Conservation (phyloP, 2,329 filamentous ascomycete species). For the Phyllachora maydis region DNA sequence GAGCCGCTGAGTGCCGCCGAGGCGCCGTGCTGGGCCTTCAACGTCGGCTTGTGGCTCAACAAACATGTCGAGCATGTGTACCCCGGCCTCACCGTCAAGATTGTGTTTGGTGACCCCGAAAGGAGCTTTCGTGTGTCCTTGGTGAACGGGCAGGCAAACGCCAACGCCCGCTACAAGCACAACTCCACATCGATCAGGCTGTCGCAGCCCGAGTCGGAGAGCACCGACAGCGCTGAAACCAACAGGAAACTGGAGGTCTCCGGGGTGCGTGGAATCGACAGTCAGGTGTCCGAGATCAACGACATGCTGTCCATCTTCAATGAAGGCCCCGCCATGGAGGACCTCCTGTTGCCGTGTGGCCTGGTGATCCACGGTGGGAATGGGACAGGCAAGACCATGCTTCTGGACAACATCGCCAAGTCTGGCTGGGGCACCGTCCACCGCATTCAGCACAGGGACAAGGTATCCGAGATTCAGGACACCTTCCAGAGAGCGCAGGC, state of each 20-base stretch:
- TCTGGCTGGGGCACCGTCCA: slow-evolving; percentile 53
- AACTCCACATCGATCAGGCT: slow-evolving; percentile 12
- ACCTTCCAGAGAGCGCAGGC: slow-evolving; percentile 48
- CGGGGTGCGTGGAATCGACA: slow-evolving; percentile 45
- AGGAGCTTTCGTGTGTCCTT: slow-evolving; percentile 36
- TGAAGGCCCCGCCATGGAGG: slow-evolving; percentile 8
- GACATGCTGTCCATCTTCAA: slow-evolving; percentile 37
- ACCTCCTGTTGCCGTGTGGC: slow-evolving; percentile 29
- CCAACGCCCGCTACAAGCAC: slow-evolving; percentile 16
- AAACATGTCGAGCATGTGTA: slow-evolving; percentile 48
- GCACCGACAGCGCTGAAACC: slow-evolving; percentile 5
- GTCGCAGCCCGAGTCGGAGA: slow-evolving; percentile 6
- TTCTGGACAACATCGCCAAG: slow-evolving; percentile 46
- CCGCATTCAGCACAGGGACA: slow-evolving; percentile 33
- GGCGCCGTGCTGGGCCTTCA: slow-evolving; percentile 14
- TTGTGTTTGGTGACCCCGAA: slow-evolving; percentile 31
- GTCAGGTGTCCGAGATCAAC: slow-evolving; percentile 47
- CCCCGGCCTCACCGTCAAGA: slow-evolving; percentile 48
- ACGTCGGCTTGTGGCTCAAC: slow-evolving; percentile 11
- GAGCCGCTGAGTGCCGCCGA: slow-evolving; percentile 12
- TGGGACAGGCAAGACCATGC: slow-evolving; percentile 67
- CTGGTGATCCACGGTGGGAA: slow-evolving; percentile 62
- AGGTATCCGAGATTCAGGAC: slow-evolving; percentile 38
- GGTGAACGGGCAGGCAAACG: slow-evolving; percentile 29
- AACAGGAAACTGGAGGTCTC: slow-evolving; percentile 19